phyloP scores from a whole-genome alignment of 2,329 filamentous ascomycete genomes.

The Bipolaris sorokiniana region DNA sequence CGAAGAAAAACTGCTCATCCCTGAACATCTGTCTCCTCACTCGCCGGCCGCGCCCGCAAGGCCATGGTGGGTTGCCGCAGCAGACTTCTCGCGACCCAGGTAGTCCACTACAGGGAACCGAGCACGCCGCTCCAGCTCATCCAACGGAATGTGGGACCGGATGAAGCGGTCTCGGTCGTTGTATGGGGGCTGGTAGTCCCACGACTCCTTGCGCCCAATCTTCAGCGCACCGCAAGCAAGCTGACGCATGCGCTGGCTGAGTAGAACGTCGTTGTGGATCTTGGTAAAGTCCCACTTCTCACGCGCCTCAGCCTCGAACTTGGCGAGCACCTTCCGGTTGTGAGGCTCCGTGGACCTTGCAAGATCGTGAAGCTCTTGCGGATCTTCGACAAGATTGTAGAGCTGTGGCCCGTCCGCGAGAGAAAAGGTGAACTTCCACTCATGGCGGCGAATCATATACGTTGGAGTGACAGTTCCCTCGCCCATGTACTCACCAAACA shows the following conservation, averaged over 20 bases:
- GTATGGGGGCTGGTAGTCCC: conserved; percentile 82
- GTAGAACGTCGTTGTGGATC: conserved; percentile 76
- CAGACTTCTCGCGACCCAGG: conserved; percentile 49
- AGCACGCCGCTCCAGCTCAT: conserved; percentile 78
- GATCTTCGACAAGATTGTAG: conserved; percentile 78
- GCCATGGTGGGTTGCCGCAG: conserved; percentile 42
- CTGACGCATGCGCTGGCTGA: conserved; percentile 78
- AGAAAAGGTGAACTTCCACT: conserved; percentile 91
- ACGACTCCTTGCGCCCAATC: conserved; percentile 70
- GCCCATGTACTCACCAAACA: conserved; percentile 94
- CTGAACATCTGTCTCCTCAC: conserved; percentile 18
- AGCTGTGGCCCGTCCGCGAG: conserved; percentile 83
- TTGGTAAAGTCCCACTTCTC: conserved; percentile 80
- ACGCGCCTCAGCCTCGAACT: conserved; percentile 75
- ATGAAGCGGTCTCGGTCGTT: conserved; percentile 75
- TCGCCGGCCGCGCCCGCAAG: conserved; percentile 46
- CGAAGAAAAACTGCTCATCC: background rate
- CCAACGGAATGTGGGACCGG: conserved; percentile 79
- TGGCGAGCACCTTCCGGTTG: conserved; percentile 54
- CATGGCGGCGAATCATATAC: conserved; percentile 90
- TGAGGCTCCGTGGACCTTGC: conserved; percentile 52
- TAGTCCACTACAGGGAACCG: conserved; percentile 67
- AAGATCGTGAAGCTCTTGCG: conserved; percentile 77
- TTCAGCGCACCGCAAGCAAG: conserved; percentile 82
- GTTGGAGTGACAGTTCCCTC: conserved; percentile 88